Evolutionary conservation across 768 basidiomycete genomes (phyloP).

Genomic region (Crucibulum laeve): DNA sequence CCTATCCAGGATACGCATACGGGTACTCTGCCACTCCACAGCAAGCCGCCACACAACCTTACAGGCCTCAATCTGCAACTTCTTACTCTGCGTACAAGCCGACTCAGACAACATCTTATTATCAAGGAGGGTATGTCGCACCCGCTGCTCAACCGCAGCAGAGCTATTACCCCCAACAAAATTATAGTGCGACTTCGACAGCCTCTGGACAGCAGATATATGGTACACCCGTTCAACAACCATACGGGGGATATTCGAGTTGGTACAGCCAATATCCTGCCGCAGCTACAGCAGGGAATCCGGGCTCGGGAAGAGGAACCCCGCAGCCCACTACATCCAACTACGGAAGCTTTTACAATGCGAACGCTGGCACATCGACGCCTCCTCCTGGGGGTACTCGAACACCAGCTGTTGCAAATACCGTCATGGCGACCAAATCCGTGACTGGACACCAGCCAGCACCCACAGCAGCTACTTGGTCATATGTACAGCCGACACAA

Average conservation of each 20-base stretch:
- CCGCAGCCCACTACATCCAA: slow-evolving; percentile 22
- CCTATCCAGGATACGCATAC: slow-evolving; percentile 32
- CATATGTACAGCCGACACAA: slow-evolving; percentile 7
- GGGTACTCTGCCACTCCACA: slow-evolving; percentile 22
- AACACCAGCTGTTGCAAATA: slow-evolving; percentile 45
- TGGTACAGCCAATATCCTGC: slow-evolving; percentile 29
- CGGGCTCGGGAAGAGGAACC: slow-evolving; percentile 23
- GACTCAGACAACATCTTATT: slow-evolving; percentile 23
- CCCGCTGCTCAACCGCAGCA: slow-evolving; percentile 21
- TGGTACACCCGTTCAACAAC: slow-evolving; percentile 24
- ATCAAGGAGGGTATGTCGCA: slow-evolving; percentile 24
- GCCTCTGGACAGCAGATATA: slow-evolving; percentile 29
- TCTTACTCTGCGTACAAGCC: slow-evolving; percentile 32
- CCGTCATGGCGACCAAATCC: slow-evolving; percentile 22
- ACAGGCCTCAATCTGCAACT: slow-evolving; percentile 18
- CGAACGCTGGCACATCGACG: slow-evolving; percentile 24
- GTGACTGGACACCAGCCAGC: background rate
- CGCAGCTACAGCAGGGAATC: slow-evolving; percentile 13
- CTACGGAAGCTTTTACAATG: slow-evolving; percentile 23
- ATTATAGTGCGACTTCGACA: slow-evolving; percentile 22
- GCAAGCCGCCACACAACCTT: slow-evolving; percentile 14
- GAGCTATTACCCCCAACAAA: slow-evolving; percentile 30
- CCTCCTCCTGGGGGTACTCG: slow-evolving; percentile 25
- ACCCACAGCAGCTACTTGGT: slow-evolving; percentile 6
- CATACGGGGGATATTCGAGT: slow-evolving; percentile 27